A percentile compares a stretch with the other conserved stretches of the same genome.
Conservation (phyloP, 1,284 basidiomycete genomes). For the Bjerkandera adusta region DNA sequence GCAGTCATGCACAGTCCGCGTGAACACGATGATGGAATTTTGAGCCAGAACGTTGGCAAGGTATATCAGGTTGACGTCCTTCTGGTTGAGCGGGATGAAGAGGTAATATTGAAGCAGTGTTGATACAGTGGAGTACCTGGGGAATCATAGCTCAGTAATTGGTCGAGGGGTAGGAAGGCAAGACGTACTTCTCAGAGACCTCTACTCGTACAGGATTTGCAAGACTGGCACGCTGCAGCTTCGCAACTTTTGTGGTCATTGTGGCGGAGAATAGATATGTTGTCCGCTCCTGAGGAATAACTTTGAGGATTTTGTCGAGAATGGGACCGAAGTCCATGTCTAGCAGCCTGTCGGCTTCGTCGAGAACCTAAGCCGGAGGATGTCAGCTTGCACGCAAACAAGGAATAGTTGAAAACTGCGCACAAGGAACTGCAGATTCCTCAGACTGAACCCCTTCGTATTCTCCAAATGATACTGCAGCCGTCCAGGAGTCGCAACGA, state of each 20-base stretch:
- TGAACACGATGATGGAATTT: conserved; percentile 96
- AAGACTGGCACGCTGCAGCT: conserved; percentile 94
- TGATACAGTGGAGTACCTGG: conserved; percentile 94
- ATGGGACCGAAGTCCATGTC: conserved; percentile 98
- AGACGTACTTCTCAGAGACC: conserved; percentile 84
- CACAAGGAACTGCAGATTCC: conserved; percentile 88
- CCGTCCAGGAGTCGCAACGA: conserved; percentile 97
- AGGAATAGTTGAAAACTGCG: conserved; percentile 5
- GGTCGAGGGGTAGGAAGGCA: too few relatives aligned
- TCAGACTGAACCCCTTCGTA: conserved; percentile 95
- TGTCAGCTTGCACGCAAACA: not conserved
- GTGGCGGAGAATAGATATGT: conserved; percentile 99
- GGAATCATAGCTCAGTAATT: conserved; percentile 6
- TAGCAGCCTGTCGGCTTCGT: conserved; percentile 95
- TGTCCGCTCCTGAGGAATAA: conserved; percentile 91
- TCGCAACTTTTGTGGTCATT: conserved; percentile 99
- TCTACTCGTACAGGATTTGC: conserved; percentile 95
- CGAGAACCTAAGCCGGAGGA: conserved; percentile 69
- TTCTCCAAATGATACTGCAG: conserved; percentile 96
- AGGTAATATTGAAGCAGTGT: conserved; percentile 96
- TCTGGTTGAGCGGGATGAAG: conserved; percentile 90
- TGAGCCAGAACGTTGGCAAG: conserved; percentile 88
- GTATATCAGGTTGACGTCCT: conserved; percentile 91
- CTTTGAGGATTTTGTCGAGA: conserved; percentile 96
- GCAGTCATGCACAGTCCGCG: conserved; percentile 93